Percentiles rank a stretch among this genome's conserved stretches.
Conservation (phyloP, 257 asterid species). For the Ehretia macrophylla region DNA sequence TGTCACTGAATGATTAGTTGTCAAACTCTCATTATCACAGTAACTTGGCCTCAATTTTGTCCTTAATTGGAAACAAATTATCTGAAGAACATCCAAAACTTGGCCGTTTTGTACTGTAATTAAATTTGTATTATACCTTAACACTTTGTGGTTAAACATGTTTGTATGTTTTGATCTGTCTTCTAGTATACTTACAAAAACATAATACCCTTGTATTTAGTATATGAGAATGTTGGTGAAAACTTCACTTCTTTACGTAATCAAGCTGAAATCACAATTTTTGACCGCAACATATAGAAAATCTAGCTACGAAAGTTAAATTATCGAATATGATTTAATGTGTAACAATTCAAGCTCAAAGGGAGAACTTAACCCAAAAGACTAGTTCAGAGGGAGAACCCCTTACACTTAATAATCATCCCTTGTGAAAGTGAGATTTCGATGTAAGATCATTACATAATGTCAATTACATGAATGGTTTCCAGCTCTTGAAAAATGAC, state of each 20-base stretch:
- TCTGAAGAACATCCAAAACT: too few species aligned
- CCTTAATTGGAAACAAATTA: too few species aligned
- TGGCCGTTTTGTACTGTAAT: slow-evolving; percentile 53
- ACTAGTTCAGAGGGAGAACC: too few species aligned
- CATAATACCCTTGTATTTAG: neutral
- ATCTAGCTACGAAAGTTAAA: too few species aligned
- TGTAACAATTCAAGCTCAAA: too few species aligned
- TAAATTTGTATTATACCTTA: slow-evolving; percentile 45
- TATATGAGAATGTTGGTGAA: neutral
- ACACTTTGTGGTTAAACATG: slow-evolving; percentile 33
- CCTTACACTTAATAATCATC: too few species aligned
- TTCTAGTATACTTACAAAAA: slow-evolving; percentile 8
- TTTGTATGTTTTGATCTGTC: slow-evolving; percentile 21
- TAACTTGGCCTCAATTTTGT: neutral
- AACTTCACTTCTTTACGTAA: neutral
- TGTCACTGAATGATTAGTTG: slow-evolving; percentile 36
- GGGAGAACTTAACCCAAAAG: too few species aligned
- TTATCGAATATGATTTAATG: too few species aligned
- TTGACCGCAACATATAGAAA: neutral
- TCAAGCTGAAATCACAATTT: slow-evolving; percentile 4
- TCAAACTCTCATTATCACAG: slow-evolving; percentile 18
- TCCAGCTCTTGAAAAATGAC: too few species aligned
- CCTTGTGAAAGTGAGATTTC: too few species aligned
- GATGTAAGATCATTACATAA: too few species aligned
- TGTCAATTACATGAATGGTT: too few species aligned